Conservation (phyloP, 306 rosid genomes). For the Dalbergia oliveri region DNA sequence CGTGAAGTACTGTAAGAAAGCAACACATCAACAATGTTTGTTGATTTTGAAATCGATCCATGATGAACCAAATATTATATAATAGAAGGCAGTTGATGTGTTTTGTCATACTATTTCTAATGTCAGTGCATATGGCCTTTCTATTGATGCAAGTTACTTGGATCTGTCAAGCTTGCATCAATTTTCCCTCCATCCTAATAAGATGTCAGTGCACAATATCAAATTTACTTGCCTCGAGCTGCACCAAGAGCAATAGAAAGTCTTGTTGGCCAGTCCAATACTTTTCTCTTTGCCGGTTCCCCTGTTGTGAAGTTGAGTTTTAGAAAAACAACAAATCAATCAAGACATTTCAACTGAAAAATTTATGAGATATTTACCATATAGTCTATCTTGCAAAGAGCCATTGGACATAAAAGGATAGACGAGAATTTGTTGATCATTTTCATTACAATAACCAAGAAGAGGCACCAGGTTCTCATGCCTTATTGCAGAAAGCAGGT, state of each 20-base stretch:
- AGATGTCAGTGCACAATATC: background rate
- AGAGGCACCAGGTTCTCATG: constrained; percentile 96
- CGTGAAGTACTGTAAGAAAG: background rate
- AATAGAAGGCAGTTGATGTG: too few relatives aligned
- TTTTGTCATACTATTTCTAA: too few relatives aligned
- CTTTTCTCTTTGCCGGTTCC: constrained; percentile 79
- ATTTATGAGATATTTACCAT: constrained; percentile 64
- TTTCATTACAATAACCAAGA: constrained; percentile 85
- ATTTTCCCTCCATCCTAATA: background rate
- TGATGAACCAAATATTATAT: background rate
- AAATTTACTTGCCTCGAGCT: constrained; percentile 83
- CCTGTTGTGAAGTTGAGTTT: constrained; percentile 62
- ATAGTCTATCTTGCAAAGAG: constrained; percentile 89
- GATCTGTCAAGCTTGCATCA: too few relatives aligned
- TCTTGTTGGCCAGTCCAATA: constrained; percentile 96
- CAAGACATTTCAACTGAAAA: constrained; percentile 39
- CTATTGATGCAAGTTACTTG: background rate
- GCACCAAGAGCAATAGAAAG: constrained; percentile 94
- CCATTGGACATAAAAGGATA: constrained; percentile 98
- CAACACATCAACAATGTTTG: background rate
- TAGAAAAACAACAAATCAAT: constrained; percentile 32
- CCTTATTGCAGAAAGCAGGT: constrained; percentile 80
- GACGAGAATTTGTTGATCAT: constrained; percentile 90
- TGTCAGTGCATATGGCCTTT: too few relatives aligned
- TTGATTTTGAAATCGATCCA: background rate